Evolutionary conservation across 768 basidiomycete species (phyloP), one percentile per base, ranked within the genome.

Genomic region (Holtermannia corniformis): DNA sequence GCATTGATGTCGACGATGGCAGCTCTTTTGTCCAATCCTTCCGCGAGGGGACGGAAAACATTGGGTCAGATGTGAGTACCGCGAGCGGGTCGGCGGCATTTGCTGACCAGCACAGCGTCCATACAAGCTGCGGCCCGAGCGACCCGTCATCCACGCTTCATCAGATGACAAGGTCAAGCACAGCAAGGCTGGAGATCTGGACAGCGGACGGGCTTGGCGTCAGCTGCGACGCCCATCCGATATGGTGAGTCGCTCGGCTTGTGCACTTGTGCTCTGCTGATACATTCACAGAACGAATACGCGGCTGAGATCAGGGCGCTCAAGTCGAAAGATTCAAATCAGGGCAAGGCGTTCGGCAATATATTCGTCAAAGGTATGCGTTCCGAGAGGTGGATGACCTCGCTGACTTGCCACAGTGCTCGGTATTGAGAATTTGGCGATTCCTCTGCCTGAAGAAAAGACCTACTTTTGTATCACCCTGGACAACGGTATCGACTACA

Each of bases 401-500:
- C n/a, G 55, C 51, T 58, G 47, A 52, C 47, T n/a, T n/a, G 13
- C 3, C 11, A 10, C 60, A 93, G 92, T 96, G 21, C 70, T 87
- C 27, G 82, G 83, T 28, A 78, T 90, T 53, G 85, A 80, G 61
- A 80, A 78, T 44, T 76, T 95, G 32, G 76, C 79, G 50, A 74
- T 95, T 26, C 91, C 92, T 0, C 60, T 96, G 25, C 92, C 91
- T 0, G 74, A 75, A n/a, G 78, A 87, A 57, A 73, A 80, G 0
- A 90, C 91, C 0, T 78, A 75, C 23, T 75, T 95, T 54, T 84
- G 83, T 10, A 88, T 88, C 70, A 89, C 88, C 0, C 77, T 97
- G 56, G 95, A 97, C 73, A 97, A 97, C 63, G 92, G 91, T 5
- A 92, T 96, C 47, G 91, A 95, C 71, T 91, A 85, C 58, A 92